A percentile compares a stretch with the other conserved stretches of the same genome.
Evolutionary conservation across 805 yeast species (phyloP).

Genomic region (Crinitomyces ghanaensis): DNA sequence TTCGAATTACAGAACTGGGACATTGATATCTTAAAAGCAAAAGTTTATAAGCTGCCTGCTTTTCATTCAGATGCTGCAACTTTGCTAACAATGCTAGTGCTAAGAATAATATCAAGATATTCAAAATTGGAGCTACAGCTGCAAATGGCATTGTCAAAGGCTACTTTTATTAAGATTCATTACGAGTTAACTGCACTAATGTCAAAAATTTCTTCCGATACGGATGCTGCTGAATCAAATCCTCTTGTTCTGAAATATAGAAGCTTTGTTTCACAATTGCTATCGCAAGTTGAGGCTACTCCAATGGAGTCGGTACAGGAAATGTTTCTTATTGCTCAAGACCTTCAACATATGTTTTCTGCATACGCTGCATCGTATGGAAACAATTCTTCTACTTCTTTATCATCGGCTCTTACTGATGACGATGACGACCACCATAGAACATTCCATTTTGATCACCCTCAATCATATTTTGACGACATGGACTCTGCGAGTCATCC

Average conservation of each 20-base stretch:
- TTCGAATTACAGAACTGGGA: constrained; percentile 20
- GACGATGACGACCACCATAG: not conserved
- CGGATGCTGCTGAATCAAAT: not conserved
- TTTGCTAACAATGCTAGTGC: constrained; percentile 21
- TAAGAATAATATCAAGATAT: constrained; percentile 19
- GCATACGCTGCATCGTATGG: constrained; percentile 11
- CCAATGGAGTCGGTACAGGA: constrained; percentile 20
- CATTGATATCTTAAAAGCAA: constrained; percentile 17
- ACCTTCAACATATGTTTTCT: constrained; percentile 21
- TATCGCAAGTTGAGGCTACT: constrained; percentile 20
- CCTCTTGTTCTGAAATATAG: constrained; percentile 19
- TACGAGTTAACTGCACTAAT: constrained; percentile 19
- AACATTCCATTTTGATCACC: constrained; percentile 4
- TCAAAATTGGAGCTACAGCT: constrained; percentile 20
- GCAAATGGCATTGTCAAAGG: constrained; percentile 21
- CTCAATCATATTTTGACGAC: not conserved
- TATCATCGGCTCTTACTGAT: not conserved
- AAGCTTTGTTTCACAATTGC: constrained; percentile 20
- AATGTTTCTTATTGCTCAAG: constrained; percentile 22
- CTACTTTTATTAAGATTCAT: constrained; percentile 23
- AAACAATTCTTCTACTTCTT: not conserved
- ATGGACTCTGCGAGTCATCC: not conserved
- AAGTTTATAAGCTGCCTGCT: constrained; percentile 15
- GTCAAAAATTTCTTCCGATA: constrained; percentile 9
- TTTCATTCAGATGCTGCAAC: constrained; percentile 20